phyloP scores from a whole-genome alignment of 129 eudicot genomes.

The Flaveria linearis region DNA sequence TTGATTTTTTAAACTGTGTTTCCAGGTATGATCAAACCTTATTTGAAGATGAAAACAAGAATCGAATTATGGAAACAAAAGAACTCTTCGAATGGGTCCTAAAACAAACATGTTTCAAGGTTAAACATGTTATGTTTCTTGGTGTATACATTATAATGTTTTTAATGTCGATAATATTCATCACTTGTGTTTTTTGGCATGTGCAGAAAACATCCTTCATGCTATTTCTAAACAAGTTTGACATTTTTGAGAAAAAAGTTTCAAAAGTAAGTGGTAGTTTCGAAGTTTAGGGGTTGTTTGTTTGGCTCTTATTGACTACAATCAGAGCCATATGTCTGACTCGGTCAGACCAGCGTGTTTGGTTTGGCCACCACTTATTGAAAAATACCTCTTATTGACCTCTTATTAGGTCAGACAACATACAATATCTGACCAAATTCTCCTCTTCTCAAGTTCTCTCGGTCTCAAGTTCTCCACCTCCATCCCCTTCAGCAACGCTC shows the following conservation, averaged over 20 bases:
- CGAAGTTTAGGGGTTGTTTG: too few species aligned
- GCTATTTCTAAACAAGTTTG: conserved; percentile 97
- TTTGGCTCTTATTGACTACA: too few species aligned
- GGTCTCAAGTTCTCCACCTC: too few species aligned
- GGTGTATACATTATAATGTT: not conserved
- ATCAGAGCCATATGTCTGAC: too few species aligned
- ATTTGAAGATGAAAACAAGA: conserved; percentile 87
- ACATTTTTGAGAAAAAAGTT: conserved; percentile 93
- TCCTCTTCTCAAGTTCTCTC: too few species aligned
- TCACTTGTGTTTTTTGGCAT: conserved; percentile 26
- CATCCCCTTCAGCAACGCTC: too few species aligned
- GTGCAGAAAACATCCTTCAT: conserved; percentile 97
- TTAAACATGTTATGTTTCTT: conserved; percentile 12
- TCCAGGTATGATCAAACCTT: conserved; percentile 93
- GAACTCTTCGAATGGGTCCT: conserved; percentile 98
- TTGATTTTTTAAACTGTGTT: conserved; percentile 9
- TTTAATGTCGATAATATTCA: not conserved
- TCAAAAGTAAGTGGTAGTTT: conserved; percentile 56
- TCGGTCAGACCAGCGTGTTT: too few species aligned
- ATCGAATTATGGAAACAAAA: conserved; percentile 85
- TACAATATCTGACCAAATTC: too few species aligned
- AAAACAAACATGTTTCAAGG: conserved; percentile 94
- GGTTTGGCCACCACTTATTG: too few species aligned
- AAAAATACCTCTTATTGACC: too few species aligned
- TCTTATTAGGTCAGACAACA: too few species aligned